Evolutionary conservation across 208 protist genomes (phyloP), one percentile per base, ranked within the genome.

Genomic region (Wallacemonas rigidus): DNA sequence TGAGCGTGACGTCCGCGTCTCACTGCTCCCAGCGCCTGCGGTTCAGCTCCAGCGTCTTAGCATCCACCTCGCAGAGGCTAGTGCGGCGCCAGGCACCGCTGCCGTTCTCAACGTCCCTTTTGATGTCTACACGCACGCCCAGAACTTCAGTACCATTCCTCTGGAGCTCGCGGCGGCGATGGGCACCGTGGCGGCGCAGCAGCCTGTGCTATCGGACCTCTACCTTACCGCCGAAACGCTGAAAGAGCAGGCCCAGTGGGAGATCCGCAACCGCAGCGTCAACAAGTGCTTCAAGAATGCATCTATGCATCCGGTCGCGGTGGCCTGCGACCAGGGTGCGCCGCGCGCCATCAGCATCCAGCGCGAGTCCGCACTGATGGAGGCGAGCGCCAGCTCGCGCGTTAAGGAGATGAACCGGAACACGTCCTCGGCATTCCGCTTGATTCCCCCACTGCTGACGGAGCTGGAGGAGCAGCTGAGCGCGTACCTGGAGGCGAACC

Each of bases 21-120:
- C 81, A 39, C 40, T 92, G 36, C 71, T 92, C 35, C 86, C 89
- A 2, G 85, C 89, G 0, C 67, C 81, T 0, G 87, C 89, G 17
- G 80, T 91, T 26, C 77, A 86, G 51, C 80, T 94, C 53, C 74
- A 75, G 76, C 86, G 89, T 1, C 48, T 89, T 45, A 41, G 79
- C 51, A 67, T 60, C 1, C 72, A 67, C 9, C 61, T 80, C 15
- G 79, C 65, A 9, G 51, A 64, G 39, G 47, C 40, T 43, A 65
- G 40, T 47, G 69, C 47, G 9, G 56, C 44, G n/a, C 40, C 50
- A 7, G 26, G 36, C 63, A 67, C 51, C 2, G n/a, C 44, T 11
- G 36, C 47, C n/a, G 3, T 57, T 15, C 35, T 70, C 2, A 47
- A 68, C 58, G 47, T 26, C 36, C 69, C 82, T 35, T 74, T 77